Evolutionary conservation across 73 alveolate genomes (phyloP).

Genomic region (Tetrahymena elliotti): DNA sequence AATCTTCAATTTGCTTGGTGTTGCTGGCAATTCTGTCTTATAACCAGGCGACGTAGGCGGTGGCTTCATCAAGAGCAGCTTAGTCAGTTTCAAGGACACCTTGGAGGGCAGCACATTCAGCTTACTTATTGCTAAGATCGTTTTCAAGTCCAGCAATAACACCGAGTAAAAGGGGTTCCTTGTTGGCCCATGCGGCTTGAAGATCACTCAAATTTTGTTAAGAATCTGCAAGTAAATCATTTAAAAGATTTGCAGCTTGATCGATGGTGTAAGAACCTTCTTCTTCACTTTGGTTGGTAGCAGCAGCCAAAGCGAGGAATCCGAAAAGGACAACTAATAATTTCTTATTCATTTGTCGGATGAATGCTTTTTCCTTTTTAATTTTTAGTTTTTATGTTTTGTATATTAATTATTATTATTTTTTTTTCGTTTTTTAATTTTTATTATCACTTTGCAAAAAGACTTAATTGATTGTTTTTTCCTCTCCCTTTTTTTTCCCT

Average conservation of each 20-base stretch:
- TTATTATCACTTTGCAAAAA: not conserved
- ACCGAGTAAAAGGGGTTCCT: not conserved
- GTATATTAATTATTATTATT: not conserved
- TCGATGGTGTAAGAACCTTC: not conserved
- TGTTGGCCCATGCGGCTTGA: not conserved
- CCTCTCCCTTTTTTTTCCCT: slow-evolving; percentile 2
- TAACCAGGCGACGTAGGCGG: not conserved
- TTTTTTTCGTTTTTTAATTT: not conserved
- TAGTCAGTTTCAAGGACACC: not conserved
- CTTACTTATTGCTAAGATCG: not conserved
- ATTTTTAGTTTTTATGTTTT: not conserved
- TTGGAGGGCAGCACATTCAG: not conserved
- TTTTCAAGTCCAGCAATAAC: not conserved
- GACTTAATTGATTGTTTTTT: not conserved
- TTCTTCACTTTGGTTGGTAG: not conserved
- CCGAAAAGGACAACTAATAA: slow-evolving; percentile 1
- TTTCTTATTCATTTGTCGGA: not conserved
- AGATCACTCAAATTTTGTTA: not conserved
- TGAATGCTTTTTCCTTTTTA: not conserved
- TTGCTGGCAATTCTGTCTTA: not conserved
- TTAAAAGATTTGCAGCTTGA: not conserved
- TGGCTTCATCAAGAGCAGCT: not conserved
- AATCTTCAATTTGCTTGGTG: not conserved
- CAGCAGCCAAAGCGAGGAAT: not conserved
- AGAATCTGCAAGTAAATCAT: not conserved